phyloP scores from a whole-genome alignment of 768 basidiomycete genomes.

The Lactarius indigo region DNA sequence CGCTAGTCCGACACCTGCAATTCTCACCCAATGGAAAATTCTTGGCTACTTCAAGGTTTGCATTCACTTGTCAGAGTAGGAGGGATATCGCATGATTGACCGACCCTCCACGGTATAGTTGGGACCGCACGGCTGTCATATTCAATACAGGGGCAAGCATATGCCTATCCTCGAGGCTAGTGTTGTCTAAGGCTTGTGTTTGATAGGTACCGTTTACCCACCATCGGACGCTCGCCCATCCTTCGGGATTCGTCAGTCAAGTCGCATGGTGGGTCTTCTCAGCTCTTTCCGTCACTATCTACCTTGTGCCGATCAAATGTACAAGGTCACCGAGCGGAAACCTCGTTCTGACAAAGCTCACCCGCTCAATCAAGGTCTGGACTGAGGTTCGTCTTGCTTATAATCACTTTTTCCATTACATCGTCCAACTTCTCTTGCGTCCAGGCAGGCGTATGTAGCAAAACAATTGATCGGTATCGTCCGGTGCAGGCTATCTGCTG shows the following conservation, averaged over 20 bases:
- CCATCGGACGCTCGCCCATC: constrained; percentile 62
- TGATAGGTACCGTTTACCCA: constrained; percentile 52
- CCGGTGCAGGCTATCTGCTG: constrained; percentile 63
- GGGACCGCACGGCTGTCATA: constrained; percentile 67
- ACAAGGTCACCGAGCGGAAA: constrained; percentile 62
- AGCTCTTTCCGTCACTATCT: background rate
- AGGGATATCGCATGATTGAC: constrained; percentile 7
- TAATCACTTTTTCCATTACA: background rate
- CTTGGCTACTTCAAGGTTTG: constrained; percentile 66
- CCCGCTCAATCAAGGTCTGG: constrained; percentile 68
- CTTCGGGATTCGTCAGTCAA: constrained; percentile 70
- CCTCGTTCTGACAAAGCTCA: constrained; percentile 60
- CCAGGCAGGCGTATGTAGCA: constrained; percentile 66
- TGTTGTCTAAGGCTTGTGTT: constrained; percentile 2
- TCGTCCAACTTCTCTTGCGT: constrained; percentile 11
- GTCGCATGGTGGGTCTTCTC: constrained; percentile 56
- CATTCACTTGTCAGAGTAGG: constrained; percentile 1
- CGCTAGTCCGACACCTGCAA: constrained; percentile 67
- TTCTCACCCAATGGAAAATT: constrained; percentile 75
- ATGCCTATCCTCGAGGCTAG: background rate
- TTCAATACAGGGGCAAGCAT: constrained; percentile 58
- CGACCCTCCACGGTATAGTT: constrained; percentile 37
- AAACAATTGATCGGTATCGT: constrained; percentile 55
- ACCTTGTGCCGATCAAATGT: background rate
- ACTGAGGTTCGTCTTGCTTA: constrained; percentile 47